A percentile compares a stretch with the other conserved stretches of the same genome.
Conservation (phyloP, 75 land plant genomes). For the Selaginella tamariscina region DNA sequence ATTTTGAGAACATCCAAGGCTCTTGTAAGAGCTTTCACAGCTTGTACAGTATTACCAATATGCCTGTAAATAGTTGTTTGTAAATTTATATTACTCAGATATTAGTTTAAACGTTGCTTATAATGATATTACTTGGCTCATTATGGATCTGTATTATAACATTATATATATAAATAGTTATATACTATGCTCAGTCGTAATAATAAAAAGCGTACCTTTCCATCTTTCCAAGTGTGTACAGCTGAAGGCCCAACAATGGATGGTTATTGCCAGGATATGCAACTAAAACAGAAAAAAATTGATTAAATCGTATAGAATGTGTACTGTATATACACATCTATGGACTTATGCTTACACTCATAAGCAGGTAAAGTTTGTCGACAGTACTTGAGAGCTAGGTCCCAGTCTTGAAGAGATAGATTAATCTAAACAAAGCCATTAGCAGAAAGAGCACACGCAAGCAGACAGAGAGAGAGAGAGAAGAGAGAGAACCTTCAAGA, state of each 20-base stretch:
- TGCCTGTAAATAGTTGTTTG: conserved; percentile 32
- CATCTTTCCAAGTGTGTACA: conserved; percentile 69
- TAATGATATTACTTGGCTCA: too few species aligned
- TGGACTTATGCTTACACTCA: neutral
- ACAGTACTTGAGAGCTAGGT: neutral
- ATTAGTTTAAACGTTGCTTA: too few species aligned
- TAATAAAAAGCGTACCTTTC: conserved; percentile 37
- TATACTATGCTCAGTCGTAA: neutral
- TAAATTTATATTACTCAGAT: neutral
- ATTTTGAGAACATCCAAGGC: conserved; percentile 44
- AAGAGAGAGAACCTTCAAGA: neutral
- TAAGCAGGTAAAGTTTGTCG: neutral
- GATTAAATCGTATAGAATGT: neutral
- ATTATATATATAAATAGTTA: neutral
- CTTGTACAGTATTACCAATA: conserved; percentile 36
- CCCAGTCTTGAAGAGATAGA: neutral
- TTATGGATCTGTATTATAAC: neutral
- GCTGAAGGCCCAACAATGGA: conserved; percentile 70
- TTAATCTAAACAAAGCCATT: neutral
- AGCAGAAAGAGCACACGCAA: neutral
- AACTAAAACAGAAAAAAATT: conserved; percentile 27
- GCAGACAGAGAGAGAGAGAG: neutral
- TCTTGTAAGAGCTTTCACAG: conserved; percentile 39
- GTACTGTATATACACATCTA: too few species aligned
- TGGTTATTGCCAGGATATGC: conserved; percentile 38